Evolutionary conservation across 768 basidiomycete genomes (phyloP), one percentile per base, ranked within the genome.

Genomic region (Boletus sensibilis): DNA sequence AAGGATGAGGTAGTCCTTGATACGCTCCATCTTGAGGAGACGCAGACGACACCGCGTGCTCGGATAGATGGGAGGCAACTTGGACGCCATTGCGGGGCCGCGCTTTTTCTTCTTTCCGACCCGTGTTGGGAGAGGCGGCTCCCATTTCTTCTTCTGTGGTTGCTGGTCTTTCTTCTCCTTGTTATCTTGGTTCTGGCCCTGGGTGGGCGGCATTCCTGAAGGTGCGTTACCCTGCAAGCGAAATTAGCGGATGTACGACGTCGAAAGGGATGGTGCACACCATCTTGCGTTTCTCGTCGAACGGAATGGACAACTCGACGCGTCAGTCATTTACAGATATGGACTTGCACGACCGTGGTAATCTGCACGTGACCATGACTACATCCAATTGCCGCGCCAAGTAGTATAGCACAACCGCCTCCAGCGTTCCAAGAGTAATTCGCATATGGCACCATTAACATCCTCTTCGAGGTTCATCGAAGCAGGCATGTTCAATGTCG

Each of bases 61-160:
- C 10, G 97, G 97, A 71, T 81, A 94, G 8, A 99, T 90, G 12
- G 94, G 80, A 20, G 96, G 96, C 4, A 99, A 85, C 70, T 95
- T 96, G 38, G 89, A 88, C 3, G 94, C 85, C 2, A 94, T 80
- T 54, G 92, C 87, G 6, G 96, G 95, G n/a, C 96, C 95, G 57
- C 87, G 83, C 72, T 77, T 79, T 79, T 94, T 98, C 84, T 94
- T 95, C 83, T 95, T 97, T 46, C 95, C 95, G 35, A 98, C 92
- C 57, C 93, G 90, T 44, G 96, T 97, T 14, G 96, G 95, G 56
- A 97, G 83, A 66, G 96, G 96, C 9, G 96, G 94, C 72, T 98
- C 96, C 94, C 95, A 98, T 77, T 96, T 95, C 85, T 98, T 97
- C 75, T 87, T 83, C 70, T 82, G 78, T 13, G 72, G 66, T 66